Evolutionary conservation across 2,329 filamentous ascomycete species (phyloP).

Genomic region (Dendryphion nanum): DNA sequence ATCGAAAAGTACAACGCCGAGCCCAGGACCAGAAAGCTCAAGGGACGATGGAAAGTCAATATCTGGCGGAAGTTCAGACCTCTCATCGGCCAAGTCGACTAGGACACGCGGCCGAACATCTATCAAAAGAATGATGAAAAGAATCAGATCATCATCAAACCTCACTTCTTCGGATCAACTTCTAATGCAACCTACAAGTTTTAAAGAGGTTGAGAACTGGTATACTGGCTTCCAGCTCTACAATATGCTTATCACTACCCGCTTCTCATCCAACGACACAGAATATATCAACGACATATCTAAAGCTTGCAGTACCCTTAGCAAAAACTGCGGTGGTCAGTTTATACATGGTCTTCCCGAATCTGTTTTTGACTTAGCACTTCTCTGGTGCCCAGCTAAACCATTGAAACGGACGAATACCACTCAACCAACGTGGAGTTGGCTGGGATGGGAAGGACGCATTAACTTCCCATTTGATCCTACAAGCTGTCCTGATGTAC

Average conservation of each 20-base stretch:
- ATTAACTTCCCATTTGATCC: conserved; percentile 36
- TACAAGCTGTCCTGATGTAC: conserved; percentile 28
- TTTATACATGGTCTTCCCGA: conserved; percentile 33
- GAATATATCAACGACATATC: conserved; percentile 17
- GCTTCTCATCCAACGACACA: conserved; percentile 12
- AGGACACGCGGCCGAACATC: conserved; percentile 19
- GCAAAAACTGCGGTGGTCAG: conserved; percentile 27
- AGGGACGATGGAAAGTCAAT: too few relatives aligned
- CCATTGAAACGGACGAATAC: conserved; percentile 8
- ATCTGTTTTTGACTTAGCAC: conserved; percentile 28
- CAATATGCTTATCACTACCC: conserved; percentile 27
- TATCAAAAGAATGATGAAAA: conserved; percentile 22
- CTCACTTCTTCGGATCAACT: conserved; percentile 16
- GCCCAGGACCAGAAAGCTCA: too few relatives aligned
- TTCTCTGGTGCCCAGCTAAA: conserved; percentile 34
- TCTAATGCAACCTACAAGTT: conserved; percentile 16
- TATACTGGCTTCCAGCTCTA: conserved; percentile 29
- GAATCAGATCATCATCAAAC: conserved; percentile 27
- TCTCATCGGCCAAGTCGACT: conserved; percentile 21
- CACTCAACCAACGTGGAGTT: conserved; percentile 32
- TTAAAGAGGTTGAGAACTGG: conserved; percentile 29
- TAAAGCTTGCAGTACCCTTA: conserved; percentile 22
- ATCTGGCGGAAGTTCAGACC: conserved; percentile 25
- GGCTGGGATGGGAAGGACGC: conserved; percentile 24
- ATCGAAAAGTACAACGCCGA: too few relatives aligned